Base-by-base conservation (phyloP, 352 stramenopile species). In the Globisporangium rhizosaccharum region DNA sequence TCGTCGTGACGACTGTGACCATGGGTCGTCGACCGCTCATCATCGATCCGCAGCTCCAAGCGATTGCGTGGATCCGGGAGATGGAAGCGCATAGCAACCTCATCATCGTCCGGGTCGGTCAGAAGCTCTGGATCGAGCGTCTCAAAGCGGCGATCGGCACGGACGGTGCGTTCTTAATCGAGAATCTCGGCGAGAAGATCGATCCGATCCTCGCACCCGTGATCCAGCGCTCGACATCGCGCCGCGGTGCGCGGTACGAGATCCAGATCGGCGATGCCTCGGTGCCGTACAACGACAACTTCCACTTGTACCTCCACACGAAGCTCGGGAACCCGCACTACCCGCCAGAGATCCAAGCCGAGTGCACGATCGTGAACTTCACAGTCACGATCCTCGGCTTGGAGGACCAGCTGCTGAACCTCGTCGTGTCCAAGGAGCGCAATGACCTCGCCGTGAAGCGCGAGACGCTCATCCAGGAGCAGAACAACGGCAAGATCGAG, bases 401-500 rank as follows among this genome's bases (percentile, higher is more conserved):
- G 0, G 91, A 97, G 68, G 92, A 98, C 51, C 93, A 98, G 65
- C 67, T 98, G 28, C 65, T 98, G 14, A 93, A 94, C 62, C 65
- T 98, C 2, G 87, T 97, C 0, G 91, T 98, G 9, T 92, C 83
- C 8, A 98, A 98, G 63, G 93, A 98, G 63, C 85, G 92, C 26
- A 69, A 85, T 11, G 82, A 93, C 65, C 53, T 95, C 41, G 85
- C 84, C 3, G 75, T 88, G 37, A 93, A 92, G 63, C 73, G 88
- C 23, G 92, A 97, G 53, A 86, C 94, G 45, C 70, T 98, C 39
- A 96, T 98, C 14, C 92, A 96, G 57, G 88, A 98, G 66, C 94
- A 97, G 56, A 98, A 98, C 64, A 82, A 96, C 45, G 96, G 96
- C 66, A 98, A 97, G 63, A 98, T 98, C 63, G 96, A 97, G 63